Evolutionary conservation across 768 basidiomycete genomes (phyloP), one percentile per base, ranked within the genome.

Genomic region (Hericium erinaceus): DNA sequence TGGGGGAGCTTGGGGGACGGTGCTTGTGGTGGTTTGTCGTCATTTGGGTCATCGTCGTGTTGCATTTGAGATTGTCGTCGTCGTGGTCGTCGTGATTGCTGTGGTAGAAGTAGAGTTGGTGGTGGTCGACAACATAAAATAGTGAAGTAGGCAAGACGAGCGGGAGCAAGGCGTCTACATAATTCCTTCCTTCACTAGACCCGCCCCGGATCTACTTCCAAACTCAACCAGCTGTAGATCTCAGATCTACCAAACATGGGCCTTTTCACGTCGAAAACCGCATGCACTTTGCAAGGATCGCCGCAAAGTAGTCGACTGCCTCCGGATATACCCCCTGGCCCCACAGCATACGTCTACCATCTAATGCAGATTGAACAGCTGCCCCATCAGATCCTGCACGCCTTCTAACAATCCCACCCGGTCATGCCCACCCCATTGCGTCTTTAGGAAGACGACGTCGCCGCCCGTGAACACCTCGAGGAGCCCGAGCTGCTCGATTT

Each of bases 361-460:
- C 44, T 16, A 61, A 11, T 56, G 50, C 41, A 71, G 60, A 12
- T 56, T 55, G 52, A 72, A 72, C 44, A 66, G 63, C 10, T 60
- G 63, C 37, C 64, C 70, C 18, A 75, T 66, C 33, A 80, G 71
- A 67, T 88, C 86, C 61, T 89, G 85, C 20, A 88, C 79, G 8
- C 87, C 87, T 59, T 89, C 86, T 37, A 81, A 70, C 2, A 77
- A 68, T 12, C 81, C 81, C 49, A 88, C 68, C 58, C 74, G 73
- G 57, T 81, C 77, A 64, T 90, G 88, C 0, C 73, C 73, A 7
- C 88, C 87, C 60, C 74, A 75, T 26, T 72, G 62, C 1, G 82
- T 82, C 69, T 81, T 80, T 46, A 87, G 69, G 54, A 85, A 73
- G 5, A 79, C 77, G 7, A 88, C 74, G 53, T 76, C 80, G 49